A percentile compares a stretch with the other conserved stretches of the same genome.
These are phyloP conservation scores for Hypocreales sp. DNA, from an alignment of 2,329 filamentous ascomycete species.

Conservation along the genomic window DNA sequence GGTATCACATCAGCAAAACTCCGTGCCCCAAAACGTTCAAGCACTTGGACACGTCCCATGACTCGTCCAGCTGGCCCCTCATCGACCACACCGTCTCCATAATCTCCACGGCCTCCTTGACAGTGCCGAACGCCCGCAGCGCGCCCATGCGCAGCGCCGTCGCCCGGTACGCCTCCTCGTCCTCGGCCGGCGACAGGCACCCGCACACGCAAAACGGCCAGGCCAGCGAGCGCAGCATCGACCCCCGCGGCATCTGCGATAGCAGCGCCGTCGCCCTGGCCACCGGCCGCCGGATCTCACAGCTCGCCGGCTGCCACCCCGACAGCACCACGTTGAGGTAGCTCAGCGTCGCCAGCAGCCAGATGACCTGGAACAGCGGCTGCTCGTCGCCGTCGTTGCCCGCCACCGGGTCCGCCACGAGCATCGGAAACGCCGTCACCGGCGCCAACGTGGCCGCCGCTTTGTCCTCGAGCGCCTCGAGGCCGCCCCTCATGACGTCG, in stretches of 20 bases:
- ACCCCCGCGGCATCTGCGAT: conserved; percentile 12
- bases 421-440: conserved; percentile 1
- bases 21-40: conserved; percentile 23
- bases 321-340: conserved; percentile 32
- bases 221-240: conserved; percentile 18
- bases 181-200: conserved; percentile 20
- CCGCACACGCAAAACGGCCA: conserved; percentile 27
- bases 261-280: conserved; percentile 19
- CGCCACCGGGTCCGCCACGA: conserved; percentile 6
- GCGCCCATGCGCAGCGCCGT: conserved; percentile 25
- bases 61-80: conserved; percentile 21
- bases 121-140: conserved; percentile 27
- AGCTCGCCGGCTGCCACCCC: conserved; percentile 32
- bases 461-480: conserved; percentile 14
- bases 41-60: conserved; percentile 28
- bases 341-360: conserved; percentile 30
- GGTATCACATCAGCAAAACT: conserved; percentile 22
- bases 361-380: conserved; percentile 21
- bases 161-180: conserved; percentile 25
- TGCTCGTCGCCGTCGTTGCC: conserved; percentile 9
- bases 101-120: conserved; percentile 24
- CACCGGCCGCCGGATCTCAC: conserved; percentile 22
- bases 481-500: conserved; percentile 16
- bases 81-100: conserved; percentile 31
- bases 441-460: not conserved